Conservation (phyloP, 2,329 filamentous ascomycete species). For the Xylaria sp. region DNA sequence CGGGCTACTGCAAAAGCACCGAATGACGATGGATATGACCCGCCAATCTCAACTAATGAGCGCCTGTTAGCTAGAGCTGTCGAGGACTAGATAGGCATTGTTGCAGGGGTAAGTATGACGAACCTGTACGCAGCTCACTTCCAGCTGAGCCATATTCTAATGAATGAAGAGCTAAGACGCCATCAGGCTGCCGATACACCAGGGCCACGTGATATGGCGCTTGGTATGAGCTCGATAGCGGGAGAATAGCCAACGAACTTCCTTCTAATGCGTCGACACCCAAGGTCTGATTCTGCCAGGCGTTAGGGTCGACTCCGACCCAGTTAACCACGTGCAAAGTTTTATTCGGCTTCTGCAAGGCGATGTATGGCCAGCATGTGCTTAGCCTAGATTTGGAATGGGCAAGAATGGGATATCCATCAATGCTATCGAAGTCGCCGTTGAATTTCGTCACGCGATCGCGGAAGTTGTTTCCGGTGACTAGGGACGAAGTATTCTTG, state of each 20-base stretch:
- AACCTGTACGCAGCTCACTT: neutral
- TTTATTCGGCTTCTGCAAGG: too few species aligned
- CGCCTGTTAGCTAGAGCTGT: neutral
- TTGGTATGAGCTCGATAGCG: neutral
- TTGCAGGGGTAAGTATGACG: neutral
- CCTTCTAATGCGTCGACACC: neutral
- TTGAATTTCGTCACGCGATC: too few species aligned
- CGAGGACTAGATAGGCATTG: neutral
- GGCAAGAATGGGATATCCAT: too few species aligned
- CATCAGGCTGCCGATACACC: neutral
- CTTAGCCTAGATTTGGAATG: too few species aligned
- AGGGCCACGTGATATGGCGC: neutral
- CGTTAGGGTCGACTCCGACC: too few species aligned
- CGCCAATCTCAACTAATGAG: neutral
- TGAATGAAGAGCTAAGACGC: neutral
- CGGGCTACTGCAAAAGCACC: conserved; percentile 8
- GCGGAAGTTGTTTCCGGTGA: conserved; percentile 2
- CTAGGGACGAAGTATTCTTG: neutral
- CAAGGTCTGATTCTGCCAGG: neutral
- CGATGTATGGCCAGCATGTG: too few species aligned
- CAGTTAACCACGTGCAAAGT: too few species aligned
- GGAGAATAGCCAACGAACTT: conserved; percentile 1
- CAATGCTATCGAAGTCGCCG: too few species aligned
- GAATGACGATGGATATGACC: neutral
- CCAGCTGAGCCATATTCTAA: neutral